Evolutionary conservation across 1,284 basidiomycete genomes (phyloP).

Genomic region (Puccinia polysora): DNA sequence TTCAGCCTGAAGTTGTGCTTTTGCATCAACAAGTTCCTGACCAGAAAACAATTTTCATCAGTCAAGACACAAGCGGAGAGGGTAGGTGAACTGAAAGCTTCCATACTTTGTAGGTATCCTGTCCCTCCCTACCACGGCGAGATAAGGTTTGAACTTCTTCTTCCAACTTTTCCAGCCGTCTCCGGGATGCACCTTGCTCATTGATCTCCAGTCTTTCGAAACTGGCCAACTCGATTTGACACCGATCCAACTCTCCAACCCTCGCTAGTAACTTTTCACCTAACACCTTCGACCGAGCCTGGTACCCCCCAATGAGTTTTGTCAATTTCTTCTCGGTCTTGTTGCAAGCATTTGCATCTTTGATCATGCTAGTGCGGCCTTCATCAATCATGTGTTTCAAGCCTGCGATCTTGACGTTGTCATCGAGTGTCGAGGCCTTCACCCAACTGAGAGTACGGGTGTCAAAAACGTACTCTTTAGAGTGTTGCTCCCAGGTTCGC

Average conservation of each 20-base stretch:
- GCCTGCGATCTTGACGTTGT: slow-evolving; percentile 63
- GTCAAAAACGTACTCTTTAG: slow-evolving; percentile 64
- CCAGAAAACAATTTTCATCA: not conserved
- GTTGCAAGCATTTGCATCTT: slow-evolving; percentile 70
- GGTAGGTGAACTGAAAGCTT: not conserved
- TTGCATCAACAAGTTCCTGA: slow-evolving; percentile 22
- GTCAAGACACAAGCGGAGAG: not conserved
- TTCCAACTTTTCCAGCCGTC: slow-evolving; percentile 66
- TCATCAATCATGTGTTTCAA: slow-evolving; percentile 63
- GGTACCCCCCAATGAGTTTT: slow-evolving; percentile 84
- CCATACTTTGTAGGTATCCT: slow-evolving; percentile 35
- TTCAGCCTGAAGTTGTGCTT: slow-evolving; percentile 1
- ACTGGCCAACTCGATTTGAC: slow-evolving; percentile 68
- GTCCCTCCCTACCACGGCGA: slow-evolving; percentile 18
- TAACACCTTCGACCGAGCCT: slow-evolving; percentile 68
- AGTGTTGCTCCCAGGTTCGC: slow-evolving; percentile 65
- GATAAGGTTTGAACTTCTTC: slow-evolving; percentile 68
- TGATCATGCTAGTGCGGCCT: slow-evolving; percentile 70
- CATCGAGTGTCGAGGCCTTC: slow-evolving; percentile 61
- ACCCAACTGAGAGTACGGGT: slow-evolving; percentile 64
- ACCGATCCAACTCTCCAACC: slow-evolving; percentile 55
- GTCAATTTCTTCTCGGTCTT: slow-evolving; percentile 90
- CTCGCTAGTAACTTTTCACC: slow-evolving; percentile 68
- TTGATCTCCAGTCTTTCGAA: slow-evolving; percentile 68
- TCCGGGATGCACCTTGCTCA: slow-evolving; percentile 70